Evolutionary conservation across 371 early-diverging fungal species (phyloP).

Genomic region (Mortierella sp.): DNA sequence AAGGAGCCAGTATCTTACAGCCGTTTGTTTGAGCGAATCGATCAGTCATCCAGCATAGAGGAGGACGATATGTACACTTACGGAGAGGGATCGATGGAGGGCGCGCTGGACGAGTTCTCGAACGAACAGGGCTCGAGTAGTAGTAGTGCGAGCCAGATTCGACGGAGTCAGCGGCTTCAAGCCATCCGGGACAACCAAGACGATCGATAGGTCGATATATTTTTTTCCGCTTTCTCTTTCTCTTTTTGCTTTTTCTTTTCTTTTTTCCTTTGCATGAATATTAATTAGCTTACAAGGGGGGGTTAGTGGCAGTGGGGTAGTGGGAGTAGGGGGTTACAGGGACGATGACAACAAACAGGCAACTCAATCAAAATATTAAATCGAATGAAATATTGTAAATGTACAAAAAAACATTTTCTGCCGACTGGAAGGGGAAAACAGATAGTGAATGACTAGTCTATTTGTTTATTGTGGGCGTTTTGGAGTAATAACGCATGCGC

Average conservation of each 20-base stretch:
- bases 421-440: neutral
- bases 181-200: conserved; percentile 32
- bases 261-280: neutral
- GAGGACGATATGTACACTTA: neutral
- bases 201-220: conserved; percentile 2
- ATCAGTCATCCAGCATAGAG: neutral
- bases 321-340: too few species aligned
- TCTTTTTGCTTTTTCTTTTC: neutral
- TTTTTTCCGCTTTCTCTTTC: neutral
- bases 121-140: conserved; percentile 13
- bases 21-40: neutral
- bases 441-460: neutral
- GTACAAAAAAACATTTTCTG: neutral
- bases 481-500: neutral
- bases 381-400: neutral
- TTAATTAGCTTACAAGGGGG: neutral
- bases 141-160: conserved; percentile 26
- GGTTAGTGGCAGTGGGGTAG: too few species aligned
- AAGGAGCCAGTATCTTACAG: neutral
- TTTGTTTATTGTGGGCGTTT: neutral
- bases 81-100: conserved; percentile 2
- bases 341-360: neutral
- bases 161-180: conserved; percentile 46
- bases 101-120: neutral
- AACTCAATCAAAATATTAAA: neutral